Evolutionary conservation across 2,329 filamentous ascomycete species (phyloP).

Genomic region (Emergomyces orientalis): DNA sequence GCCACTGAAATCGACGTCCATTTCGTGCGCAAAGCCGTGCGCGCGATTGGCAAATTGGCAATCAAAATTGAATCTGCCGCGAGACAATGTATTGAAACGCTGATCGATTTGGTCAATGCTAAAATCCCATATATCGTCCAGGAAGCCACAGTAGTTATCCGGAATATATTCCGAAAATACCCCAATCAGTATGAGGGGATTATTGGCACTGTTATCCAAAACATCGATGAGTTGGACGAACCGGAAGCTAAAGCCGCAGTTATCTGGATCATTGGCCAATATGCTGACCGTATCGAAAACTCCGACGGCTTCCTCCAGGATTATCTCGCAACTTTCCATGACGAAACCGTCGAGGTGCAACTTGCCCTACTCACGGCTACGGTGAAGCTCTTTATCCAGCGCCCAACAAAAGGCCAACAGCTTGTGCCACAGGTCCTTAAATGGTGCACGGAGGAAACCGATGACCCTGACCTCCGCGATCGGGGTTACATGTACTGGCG

Average conservation of each 20-base stretch:
- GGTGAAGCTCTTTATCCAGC: conserved; percentile 94
- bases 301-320: conserved; percentile 89
- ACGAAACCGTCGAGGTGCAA: conserved; percentile 93
- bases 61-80: conserved; percentile 98
- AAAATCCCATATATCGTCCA: conserved; percentile 98
- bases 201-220: conserved; percentile 89
- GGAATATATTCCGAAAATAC: conserved; percentile 98
- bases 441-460: conserved; percentile 98
- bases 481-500: conserved; percentile 99
- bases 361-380: conserved; percentile 89
- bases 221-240: conserved; percentile 91
- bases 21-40: conserved; percentile 94
- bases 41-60: conserved; percentile 92
- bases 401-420: conserved; percentile 87
- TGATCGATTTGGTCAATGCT: conserved; percentile 90
- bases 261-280: conserved; percentile 99
- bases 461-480: conserved; percentile 92
- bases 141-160: conserved; percentile 95
- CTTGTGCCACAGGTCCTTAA: conserved; percentile 91
- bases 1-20: conserved; percentile 98
- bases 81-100: conserved; percentile 78
- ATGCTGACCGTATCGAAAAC: conserved; percentile 95
- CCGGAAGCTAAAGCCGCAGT: conserved; percentile 97
- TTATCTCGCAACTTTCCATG: conserved; percentile 85
- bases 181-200: conserved; percentile 98